These are phyloP conservation scores for Lagerstroemia speciosa DNA, from an alignment of 345 rosid species.

Conservation along the genomic window DNA sequence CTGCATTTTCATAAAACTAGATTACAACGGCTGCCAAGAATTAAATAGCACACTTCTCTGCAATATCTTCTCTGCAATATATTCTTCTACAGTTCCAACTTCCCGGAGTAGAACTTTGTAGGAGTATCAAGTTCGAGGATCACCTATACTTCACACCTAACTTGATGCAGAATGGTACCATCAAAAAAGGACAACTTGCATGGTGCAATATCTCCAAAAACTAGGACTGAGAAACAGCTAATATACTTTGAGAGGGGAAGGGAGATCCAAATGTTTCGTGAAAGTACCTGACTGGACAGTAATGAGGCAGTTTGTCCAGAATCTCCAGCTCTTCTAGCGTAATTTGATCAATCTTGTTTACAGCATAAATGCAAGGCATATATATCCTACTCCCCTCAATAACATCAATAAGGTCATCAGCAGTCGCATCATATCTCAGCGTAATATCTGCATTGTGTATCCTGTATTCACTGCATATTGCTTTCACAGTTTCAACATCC, in stretches of 20 bases:
- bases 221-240: not conserved
- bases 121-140: not conserved
- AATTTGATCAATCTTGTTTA: slow-evolving; percentile 96
- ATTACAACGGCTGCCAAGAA: not conserved
- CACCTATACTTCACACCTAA: not conserved
- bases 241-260: not conserved
- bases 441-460: slow-evolving; percentile 96
- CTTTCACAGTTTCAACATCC: slow-evolving; percentile 93
- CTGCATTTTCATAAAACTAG: slow-evolving; percentile 24
- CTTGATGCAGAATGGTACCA: not conserved
- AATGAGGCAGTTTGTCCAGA: slow-evolving; percentile 96
- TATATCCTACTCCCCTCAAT: slow-evolving; percentile 96
- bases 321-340: slow-evolving; percentile 92
- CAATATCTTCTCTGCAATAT: not conserved
- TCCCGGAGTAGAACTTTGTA: not conserved
- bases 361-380: slow-evolving; percentile 92
- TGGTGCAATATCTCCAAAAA: not conserved
- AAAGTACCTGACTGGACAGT: slow-evolving; percentile 87
- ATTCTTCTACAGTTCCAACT: not conserved
- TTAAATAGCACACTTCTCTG: not conserved
- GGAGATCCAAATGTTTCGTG: not conserved
- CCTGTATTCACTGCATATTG: slow-evolving; percentile 94
- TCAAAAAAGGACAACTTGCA: not conserved
- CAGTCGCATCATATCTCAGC: slow-evolving; percentile 85
- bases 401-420: slow-evolving; percentile 97